phyloP scores from a whole-genome alignment of 2,329 filamentous ascomycete genomes.

The Colletotrichum ledebouriae region DNA sequence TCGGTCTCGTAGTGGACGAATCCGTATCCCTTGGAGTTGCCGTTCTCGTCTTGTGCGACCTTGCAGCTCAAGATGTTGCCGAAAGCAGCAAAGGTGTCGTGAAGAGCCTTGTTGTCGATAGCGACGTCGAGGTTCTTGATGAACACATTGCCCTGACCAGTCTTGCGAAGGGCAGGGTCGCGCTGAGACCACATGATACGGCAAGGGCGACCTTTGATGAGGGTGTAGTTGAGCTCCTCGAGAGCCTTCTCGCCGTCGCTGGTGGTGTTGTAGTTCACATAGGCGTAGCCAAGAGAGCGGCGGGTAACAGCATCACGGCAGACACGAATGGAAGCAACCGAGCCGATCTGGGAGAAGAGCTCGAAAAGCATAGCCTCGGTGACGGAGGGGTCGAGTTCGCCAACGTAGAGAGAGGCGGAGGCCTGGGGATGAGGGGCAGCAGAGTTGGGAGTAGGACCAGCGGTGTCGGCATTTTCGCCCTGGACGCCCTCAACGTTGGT shows the following conservation, averaged over 20 bases:
- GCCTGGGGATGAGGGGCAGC: constrained; percentile 85
- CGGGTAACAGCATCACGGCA: constrained; percentile 99
- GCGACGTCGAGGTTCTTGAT: constrained; percentile 99
- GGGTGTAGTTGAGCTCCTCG: constrained; percentile 99
- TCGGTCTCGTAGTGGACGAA: constrained; percentile 99
- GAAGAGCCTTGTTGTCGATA: constrained; percentile 99
- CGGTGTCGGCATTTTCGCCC: constrained; percentile 71
- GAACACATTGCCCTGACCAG: constrained; percentile 98
- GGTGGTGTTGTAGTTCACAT: constrained; percentile 99
- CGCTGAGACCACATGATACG: constrained; percentile 99
- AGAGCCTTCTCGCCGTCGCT: constrained; percentile 96
- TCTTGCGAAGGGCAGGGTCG: constrained; percentile 98
- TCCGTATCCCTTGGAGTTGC: constrained; percentile 97
- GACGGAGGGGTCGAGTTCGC: constrained; percentile 96
- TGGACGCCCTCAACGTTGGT: constrained; percentile 74
- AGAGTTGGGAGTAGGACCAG: constrained; percentile 79
- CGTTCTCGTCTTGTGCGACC: constrained; percentile 96
- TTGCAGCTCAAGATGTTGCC: constrained; percentile 99
- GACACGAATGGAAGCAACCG: constrained; percentile 98
- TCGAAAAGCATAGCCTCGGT: constrained; percentile 99
- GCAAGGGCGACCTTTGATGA: constrained; percentile 99
- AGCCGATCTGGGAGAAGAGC: constrained; percentile 99
- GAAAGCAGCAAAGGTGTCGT: constrained; percentile 98
- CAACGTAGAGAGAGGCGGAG: constrained; percentile 98
- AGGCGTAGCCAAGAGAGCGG: constrained; percentile 98